Evolutionary conservation across 306 rosid species (phyloP).

Genomic region (Chamaecrista fasciculata): DNA sequence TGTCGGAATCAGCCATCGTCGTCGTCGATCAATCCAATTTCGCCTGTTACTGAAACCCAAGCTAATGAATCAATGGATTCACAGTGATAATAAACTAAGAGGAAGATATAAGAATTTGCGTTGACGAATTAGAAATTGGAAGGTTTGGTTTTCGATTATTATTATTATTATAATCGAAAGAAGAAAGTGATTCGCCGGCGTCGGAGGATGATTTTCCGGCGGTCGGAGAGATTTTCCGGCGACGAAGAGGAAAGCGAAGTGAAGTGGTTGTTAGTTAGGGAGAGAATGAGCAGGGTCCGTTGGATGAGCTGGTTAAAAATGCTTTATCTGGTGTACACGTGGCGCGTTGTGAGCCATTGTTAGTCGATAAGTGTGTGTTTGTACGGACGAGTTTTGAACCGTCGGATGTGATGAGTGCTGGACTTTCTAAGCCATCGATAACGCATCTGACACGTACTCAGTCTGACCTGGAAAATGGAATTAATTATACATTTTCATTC

Average conservation of each 20-base stretch:
- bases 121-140: background rate
- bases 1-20: conserved; percentile 63
- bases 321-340: conserved; percentile 32
- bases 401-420: conserved; percentile 10
- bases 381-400: background rate
- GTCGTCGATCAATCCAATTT: background rate
- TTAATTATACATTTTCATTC: too few relatives aligned
- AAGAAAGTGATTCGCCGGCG: background rate
- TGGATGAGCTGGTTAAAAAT: conserved; percentile 46
- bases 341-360: conserved; percentile 31
- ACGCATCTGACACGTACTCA: conserved; percentile 30
- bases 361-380: conserved; percentile 44
- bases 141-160: background rate
- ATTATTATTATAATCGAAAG: too few relatives aligned
- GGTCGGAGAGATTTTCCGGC: background rate
- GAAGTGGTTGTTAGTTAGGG: background rate
- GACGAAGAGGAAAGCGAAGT: background rate
- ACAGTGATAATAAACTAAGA: background rate
- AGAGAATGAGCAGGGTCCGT: conserved; percentile 49
- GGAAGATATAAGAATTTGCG: background rate
- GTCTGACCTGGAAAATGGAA: conserved; percentile 38
- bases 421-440: conserved; percentile 20
- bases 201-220: background rate
- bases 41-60: background rate
- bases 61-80: background rate